phyloP scores from a whole-genome alignment of 2,329 filamentous ascomycete genomes.

The Diplodia intermedia region DNA sequence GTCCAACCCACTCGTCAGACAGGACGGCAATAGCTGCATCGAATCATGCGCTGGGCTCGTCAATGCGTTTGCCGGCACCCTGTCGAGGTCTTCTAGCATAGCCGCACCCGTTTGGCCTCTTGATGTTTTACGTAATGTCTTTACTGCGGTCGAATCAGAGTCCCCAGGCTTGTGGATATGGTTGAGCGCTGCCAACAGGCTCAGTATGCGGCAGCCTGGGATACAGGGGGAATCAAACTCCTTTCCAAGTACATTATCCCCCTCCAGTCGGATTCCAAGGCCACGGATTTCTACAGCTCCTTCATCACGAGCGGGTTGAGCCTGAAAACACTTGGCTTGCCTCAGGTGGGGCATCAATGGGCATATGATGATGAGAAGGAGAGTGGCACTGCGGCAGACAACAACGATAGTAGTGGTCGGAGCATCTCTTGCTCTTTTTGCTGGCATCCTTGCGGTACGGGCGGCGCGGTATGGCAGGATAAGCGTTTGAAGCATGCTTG shows the following conservation, averaged over 20 bases:
- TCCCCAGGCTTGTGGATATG: constrained; percentile 11
- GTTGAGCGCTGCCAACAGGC: constrained; percentile 14
- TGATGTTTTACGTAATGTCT: neutral
- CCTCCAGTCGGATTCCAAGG: neutral
- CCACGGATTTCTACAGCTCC: constrained; percentile 17
- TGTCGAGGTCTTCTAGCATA: too few relatives aligned
- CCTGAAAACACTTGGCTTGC: constrained; percentile 1
- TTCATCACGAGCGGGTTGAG: constrained; percentile 9
- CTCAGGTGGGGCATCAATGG: neutral
- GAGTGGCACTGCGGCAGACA: neutral
- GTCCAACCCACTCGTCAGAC: constrained; percentile 9
- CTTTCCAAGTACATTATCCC: neutral
- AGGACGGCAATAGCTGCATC: constrained; percentile 15
- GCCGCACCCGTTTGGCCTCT: neutral
- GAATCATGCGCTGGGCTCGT: constrained; percentile 12
- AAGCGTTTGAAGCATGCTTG: neutral
- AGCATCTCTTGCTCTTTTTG: constrained; percentile 14
- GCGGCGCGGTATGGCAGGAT: constrained; percentile 1
- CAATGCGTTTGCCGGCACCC: neutral
- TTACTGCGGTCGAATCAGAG: neutral
- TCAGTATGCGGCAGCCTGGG: constrained; percentile 4
- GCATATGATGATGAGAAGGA: constrained; percentile 13
- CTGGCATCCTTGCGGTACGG: neutral
- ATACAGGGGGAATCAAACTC: neutral
- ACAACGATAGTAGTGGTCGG: neutral